These are phyloP conservation scores for Asterophora parasitica DNA, from an alignment of 768 basidiomycete species.

Conservation along the genomic window DNA sequence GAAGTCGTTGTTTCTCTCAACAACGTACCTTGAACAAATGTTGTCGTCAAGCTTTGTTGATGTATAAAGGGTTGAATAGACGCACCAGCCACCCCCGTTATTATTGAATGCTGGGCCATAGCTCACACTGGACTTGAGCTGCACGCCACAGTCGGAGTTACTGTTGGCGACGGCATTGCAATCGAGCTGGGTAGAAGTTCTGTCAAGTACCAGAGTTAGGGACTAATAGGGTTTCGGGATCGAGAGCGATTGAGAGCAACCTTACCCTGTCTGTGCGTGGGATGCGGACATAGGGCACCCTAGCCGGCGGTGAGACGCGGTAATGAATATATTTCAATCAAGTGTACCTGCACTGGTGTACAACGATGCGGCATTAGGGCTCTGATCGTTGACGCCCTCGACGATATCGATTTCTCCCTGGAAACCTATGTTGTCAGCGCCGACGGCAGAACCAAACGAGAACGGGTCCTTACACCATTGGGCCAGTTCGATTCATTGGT, in stretches of 20 bases:
- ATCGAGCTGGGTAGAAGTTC: slow-evolving; percentile 29
- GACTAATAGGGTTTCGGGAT: background rate
- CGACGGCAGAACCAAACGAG: slow-evolving; percentile 47
- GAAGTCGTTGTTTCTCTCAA: slow-evolving; percentile 50
- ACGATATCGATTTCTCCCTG: slow-evolving; percentile 34
- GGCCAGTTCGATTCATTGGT: slow-evolving; percentile 50
- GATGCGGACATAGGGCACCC: slow-evolving; percentile 39
- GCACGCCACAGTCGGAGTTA: slow-evolving; percentile 45
- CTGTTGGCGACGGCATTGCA: slow-evolving; percentile 37
- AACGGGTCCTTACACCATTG: slow-evolving; percentile 24
- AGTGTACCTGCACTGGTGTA: slow-evolving; percentile 46
- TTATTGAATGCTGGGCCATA: slow-evolving; percentile 57
- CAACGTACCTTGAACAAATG: slow-evolving; percentile 40
- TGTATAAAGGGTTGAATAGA: background rate
- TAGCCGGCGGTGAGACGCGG: background rate
- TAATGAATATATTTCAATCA: background rate
- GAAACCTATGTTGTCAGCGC: slow-evolving; percentile 32
- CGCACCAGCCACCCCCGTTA: slow-evolving; percentile 57
- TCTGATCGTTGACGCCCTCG: slow-evolving; percentile 54
- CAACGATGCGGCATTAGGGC: slow-evolving; percentile 47
- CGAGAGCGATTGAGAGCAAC: background rate
- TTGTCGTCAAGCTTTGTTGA: background rate
- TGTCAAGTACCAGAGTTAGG: slow-evolving; percentile 4
- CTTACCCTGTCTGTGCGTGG: slow-evolving; percentile 41
- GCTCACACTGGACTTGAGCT: slow-evolving; percentile 31